phyloP scores from a whole-genome alignment of 2,329 filamentous ascomycete species.

The Domatiomyces catenatus region DNA sequence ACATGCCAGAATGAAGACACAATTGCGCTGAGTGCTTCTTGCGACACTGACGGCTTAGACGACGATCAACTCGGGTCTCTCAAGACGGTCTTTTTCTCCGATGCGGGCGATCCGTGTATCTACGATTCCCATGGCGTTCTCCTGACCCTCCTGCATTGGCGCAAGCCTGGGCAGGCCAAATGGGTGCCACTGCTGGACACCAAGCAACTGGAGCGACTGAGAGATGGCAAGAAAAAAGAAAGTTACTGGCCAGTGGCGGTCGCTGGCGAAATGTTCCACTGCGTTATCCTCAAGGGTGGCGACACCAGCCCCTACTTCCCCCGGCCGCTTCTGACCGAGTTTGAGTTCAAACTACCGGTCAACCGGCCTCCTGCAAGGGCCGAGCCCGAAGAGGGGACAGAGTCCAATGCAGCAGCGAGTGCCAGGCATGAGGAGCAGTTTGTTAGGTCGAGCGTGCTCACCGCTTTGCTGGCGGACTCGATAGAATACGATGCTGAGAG shows the following conservation, averaged over 20 bases:
- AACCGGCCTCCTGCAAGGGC: slow-evolving; percentile 32
- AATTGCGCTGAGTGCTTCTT: slow-evolving; percentile 51
- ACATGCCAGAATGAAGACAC: slow-evolving; percentile 90
- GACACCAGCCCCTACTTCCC: slow-evolving; percentile 91
- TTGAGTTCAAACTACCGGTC: slow-evolving; percentile 77
- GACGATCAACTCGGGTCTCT: slow-evolving; percentile 48
- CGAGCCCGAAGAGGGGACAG: slow-evolving; percentile 16
- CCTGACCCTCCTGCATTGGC: slow-evolving; percentile 80
- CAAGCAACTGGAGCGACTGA: slow-evolving; percentile 62
- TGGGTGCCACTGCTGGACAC: slow-evolving; percentile 94
- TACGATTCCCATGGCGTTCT: slow-evolving; percentile 88
- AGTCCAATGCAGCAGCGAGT: slow-evolving; percentile 31
- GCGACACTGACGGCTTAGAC: slow-evolving; percentile 5
- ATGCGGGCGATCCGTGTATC: slow-evolving; percentile 86
- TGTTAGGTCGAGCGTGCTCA: slow-evolving; percentile 56
- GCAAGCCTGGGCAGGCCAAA: slow-evolving; percentile 63
- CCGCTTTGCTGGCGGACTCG: slow-evolving; percentile 61
- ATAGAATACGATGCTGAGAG: slow-evolving; percentile 49
- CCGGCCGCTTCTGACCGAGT: slow-evolving; percentile 76
- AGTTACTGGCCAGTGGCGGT: slow-evolving; percentile 92
- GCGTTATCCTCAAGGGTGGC: slow-evolving; percentile 93
- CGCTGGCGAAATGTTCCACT: slow-evolving; percentile 83
- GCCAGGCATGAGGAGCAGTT: slow-evolving; percentile 64
- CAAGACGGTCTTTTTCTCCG: slow-evolving; percentile 79
- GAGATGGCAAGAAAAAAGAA: slow-evolving; percentile 72